Base-by-base conservation (phyloP, 768 basidiomycete species). In the Boletus rufocinnamomeus region DNA sequence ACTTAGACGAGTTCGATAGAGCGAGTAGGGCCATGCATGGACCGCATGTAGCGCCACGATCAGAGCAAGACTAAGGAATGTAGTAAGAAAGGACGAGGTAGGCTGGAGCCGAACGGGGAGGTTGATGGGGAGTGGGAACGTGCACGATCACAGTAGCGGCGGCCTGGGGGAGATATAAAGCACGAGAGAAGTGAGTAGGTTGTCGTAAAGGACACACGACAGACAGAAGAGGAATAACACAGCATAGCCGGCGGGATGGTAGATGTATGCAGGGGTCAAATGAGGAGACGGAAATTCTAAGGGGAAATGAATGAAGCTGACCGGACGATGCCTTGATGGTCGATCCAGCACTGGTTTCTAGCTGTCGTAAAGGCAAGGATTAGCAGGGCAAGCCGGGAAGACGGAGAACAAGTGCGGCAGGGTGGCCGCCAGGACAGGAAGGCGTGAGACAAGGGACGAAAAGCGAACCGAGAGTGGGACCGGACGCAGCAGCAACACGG, bases 1-100 rank as follows among this genome's bases (percentile, higher is more conserved):
- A 48, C 61, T 72, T 71, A 58, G 80, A 75, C 60, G 75, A 67
- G 56, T 63, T 74, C 58, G 73, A 73, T 50, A 77, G 66, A 52
- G 79, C 72, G 52, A 79, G 75, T 48, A 77, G 69, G 56, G 80
- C 78, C 83, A 84, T 83, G 72, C 70, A 73, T 60, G 61, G 56
- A 58, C 65, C 65, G 60, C 71, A 72, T 72, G 72, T 59, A 62
- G 69, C 52, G 66, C 60, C 63, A 64, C 69, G 54, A 68, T 68
- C 57, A 49, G 32, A 19, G 48, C 43, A 28, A 58, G 45, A 49
- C 56, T 47, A 62, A 52, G 51, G 52, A 45, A 59, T 61, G 63
- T 54, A 27, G 55, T 52, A 63, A 64, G 52, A 63, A 55, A 59
- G 52, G 58, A 57, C 43, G 50, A 38, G 37, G 54, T 58, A 44